phyloP scores from a whole-genome alignment of 2,329 filamentous ascomycete genomes.

The Pyrenophora seminiperda region DNA sequence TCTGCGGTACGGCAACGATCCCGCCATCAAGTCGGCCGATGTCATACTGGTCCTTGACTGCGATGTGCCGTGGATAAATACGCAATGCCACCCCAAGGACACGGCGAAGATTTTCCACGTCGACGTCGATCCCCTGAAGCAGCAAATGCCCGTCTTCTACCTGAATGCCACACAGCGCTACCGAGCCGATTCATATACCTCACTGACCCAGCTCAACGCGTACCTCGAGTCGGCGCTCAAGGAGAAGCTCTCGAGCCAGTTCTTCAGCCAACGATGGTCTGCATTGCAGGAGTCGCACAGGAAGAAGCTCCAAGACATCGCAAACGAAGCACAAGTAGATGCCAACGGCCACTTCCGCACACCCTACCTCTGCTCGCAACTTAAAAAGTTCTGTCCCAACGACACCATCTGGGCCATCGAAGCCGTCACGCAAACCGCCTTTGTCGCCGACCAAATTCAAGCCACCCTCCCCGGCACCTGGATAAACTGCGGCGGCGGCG shows the following conservation, averaged over 20 bases:
- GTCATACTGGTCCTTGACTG: slow-evolving; percentile 85
- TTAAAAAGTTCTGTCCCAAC: slow-evolving; percentile 62
- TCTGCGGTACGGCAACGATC: slow-evolving; percentile 74
- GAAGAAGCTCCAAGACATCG: slow-evolving; percentile 65
- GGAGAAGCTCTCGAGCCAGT: slow-evolving; percentile 48
- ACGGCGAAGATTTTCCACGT: slow-evolving; percentile 67
- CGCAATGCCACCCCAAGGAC: slow-evolving; percentile 65
- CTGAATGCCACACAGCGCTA: slow-evolving; percentile 59
- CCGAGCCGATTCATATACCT: slow-evolving; percentile 57
- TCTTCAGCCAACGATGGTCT: slow-evolving; percentile 57
- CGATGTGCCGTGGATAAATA: slow-evolving; percentile 93
- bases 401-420: slow-evolving; percentile 79
- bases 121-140: slow-evolving; percentile 70
- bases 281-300: slow-evolving; percentile 64
- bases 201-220: slow-evolving; percentile 71
- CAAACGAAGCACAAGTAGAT: slow-evolving; percentile 62
- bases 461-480: slow-evolving; percentile 71
- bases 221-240: slow-evolving; percentile 58
- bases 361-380: slow-evolving; percentile 60
- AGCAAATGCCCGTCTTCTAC: slow-evolving; percentile 65
- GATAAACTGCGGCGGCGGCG: slow-evolving; percentile 82
- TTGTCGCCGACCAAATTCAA: slow-evolving; percentile 73
- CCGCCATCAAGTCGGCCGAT: slow-evolving; percentile 76
- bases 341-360: slow-evolving; percentile 67
- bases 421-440: slow-evolving; percentile 72